Evolutionary conservation across 208 protist genomes (phyloP), one percentile per base, ranked within the genome.

Genomic region (Trypanosoma boissoni): DNA sequence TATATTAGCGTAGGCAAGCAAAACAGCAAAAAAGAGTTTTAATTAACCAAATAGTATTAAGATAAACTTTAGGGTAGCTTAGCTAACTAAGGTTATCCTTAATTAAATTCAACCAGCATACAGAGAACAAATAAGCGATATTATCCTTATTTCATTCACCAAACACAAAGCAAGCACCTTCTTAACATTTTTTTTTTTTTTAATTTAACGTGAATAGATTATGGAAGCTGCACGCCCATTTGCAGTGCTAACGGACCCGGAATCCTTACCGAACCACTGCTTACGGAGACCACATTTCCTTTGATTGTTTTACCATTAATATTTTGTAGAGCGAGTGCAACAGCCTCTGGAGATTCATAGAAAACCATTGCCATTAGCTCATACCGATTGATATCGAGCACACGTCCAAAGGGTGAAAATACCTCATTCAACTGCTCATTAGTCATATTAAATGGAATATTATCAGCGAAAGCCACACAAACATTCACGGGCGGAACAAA

Each of bases 371-470:
- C 72, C 77, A 85, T 85, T 36, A 83, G 32, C 32, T 86, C 79
- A 74, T 58, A 87, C 12, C 83, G 80, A 56, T 85, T 95, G 18
- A 95, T 78, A 53, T 95, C 84, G n/a, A 95, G 42, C 36, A 95
- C 74, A 20, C 72, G 76, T 20, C 88, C 84, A 65, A 76, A 88
- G 2, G 68, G 52, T 12, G 64, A 69, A 66, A 95, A 91, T 18
- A 74, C 34, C n/a, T 88, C 80, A 74, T 86, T 83, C 45, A 95
- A 57, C 36, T 80, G 71, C 18, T 59, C 76, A 58, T 95, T 92
- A 9, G 84, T 78, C 20, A 82, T 89, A 49, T 80, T 82, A 66
- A 95, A 95, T 10, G 84, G 84, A 18, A 95, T 66, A 67, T 95
- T 91, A 58, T 95, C 88, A 18, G 76, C 70, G 53, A 89, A 77